Evolutionary conservation across 2,329 filamentous ascomycete genomes (phyloP).

Genomic region (Byssochlamys sp.): DNA sequence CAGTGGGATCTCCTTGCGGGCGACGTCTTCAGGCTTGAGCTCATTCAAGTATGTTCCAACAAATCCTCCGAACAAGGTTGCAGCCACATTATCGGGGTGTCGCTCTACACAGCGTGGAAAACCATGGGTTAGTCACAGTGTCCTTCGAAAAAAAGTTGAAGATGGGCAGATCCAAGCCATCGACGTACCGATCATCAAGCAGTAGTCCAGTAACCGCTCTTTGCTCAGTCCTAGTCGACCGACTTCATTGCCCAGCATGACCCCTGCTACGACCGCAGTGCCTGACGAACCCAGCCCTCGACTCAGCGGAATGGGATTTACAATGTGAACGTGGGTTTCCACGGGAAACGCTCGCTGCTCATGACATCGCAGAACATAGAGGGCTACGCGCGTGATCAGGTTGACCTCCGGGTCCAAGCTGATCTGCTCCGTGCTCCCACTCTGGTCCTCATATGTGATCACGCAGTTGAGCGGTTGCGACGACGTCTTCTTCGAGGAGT

Average conservation of each 20-base stretch:
- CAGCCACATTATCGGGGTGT: constrained; percentile 89
- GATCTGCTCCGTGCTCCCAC: constrained; percentile 61
- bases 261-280: constrained; percentile 87
- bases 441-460: constrained; percentile 81
- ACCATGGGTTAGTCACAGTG: background rate
- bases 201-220: constrained; percentile 84
- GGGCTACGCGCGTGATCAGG: constrained; percentile 82
- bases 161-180: background rate
- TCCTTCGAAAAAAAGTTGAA: background rate
- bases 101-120: constrained; percentile 42
- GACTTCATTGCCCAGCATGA: constrained; percentile 83
- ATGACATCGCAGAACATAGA: constrained; percentile 91
- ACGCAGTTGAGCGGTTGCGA: constrained; percentile 54
- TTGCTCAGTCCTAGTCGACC: constrained; percentile 68
- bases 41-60: constrained; percentile 95
- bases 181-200: constrained; percentile 76
- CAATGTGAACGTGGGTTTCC: constrained; percentile 85
- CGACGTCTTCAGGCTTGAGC: constrained; percentile 76
- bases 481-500: constrained; percentile 40
- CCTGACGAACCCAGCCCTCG: constrained; percentile 90
- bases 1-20: constrained; percentile 83
- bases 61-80: constrained; percentile 89
- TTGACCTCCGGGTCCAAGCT: constrained; percentile 76
- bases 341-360: constrained; percentile 71
- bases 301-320: constrained; percentile 88